These are phyloP conservation scores for Annulohypoxylon bovei DNA, from an alignment of 495 filamentous ascomycete genomes.

Conservation along the genomic window DNA sequence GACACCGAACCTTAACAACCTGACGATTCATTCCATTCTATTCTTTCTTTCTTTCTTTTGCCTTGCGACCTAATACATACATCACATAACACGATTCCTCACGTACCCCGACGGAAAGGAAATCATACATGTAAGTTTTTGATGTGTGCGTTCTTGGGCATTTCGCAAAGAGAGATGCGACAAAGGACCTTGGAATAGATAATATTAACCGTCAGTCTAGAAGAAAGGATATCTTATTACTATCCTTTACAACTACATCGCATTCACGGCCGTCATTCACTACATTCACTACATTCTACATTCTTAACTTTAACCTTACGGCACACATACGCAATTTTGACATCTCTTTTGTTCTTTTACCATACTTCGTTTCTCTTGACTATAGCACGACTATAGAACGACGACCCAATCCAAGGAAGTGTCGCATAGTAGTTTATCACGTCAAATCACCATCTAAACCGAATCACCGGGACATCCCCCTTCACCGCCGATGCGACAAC, in stretches of 20 bases:
- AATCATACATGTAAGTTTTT: slow-evolving; percentile 36
- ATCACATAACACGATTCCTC: neutral
- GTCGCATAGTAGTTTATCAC: slow-evolving; percentile 25
- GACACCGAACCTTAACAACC: slow-evolving; percentile 14
- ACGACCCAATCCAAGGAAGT: slow-evolving; percentile 14
- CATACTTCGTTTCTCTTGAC: slow-evolving; percentile 8
- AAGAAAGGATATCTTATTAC: slow-evolving; percentile 17
- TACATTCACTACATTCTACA: slow-evolving; percentile 14
- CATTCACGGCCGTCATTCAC: slow-evolving; percentile 28
- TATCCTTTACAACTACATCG: neutral
- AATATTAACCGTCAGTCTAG: slow-evolving; percentile 10
- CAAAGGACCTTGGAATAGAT: neutral
- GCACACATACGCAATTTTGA: neutral
- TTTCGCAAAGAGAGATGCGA: slow-evolving; percentile 18
- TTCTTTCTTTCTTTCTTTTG: neutral
- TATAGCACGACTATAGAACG: slow-evolving; percentile 12
- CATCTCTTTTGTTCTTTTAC: slow-evolving; percentile 38
- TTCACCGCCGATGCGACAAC: slow-evolving; percentile 42
- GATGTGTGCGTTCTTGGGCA: neutral
- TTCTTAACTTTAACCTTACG: slow-evolving; percentile 14
- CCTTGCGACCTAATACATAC: slow-evolving; percentile 24
- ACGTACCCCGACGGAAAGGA: slow-evolving; percentile 14
- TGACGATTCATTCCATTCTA: slow-evolving; percentile 24
- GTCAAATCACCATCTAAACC: slow-evolving; percentile 12
- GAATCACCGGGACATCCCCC: neutral